phyloP scores from a whole-genome alignment of 148 eudicot species.

The Dianthus caryophyllus region DNA sequence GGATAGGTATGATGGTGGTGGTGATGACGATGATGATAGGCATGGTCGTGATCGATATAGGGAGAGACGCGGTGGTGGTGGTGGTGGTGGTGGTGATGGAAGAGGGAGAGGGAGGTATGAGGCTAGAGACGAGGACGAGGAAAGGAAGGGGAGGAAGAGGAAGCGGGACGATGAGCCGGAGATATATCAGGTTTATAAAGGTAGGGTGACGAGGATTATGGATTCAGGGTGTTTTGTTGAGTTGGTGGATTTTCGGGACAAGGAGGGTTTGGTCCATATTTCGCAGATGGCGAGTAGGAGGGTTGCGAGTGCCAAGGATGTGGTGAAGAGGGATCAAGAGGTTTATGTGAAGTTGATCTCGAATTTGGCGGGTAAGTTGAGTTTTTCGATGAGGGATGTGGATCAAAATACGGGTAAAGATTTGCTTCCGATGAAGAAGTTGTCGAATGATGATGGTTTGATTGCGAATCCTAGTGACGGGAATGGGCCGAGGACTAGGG shows the following conservation, averaged over 20 bases:
- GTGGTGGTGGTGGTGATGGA: too few relatives aligned
- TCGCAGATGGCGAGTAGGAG: constrained; percentile 79
- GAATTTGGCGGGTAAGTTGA: constrained; percentile 58
- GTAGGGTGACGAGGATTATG: constrained; percentile 75
- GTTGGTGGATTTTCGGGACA: constrained; percentile 56
- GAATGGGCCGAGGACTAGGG: constrained; percentile 42
- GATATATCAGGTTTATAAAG: constrained; percentile 66
- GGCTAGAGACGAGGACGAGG: constrained; percentile 15
- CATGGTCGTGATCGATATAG: background rate
- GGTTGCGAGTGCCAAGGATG: constrained; percentile 63
- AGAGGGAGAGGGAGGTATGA: constrained; percentile 31
- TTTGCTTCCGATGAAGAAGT: constrained; percentile 65
- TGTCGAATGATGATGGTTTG: constrained; percentile 37
- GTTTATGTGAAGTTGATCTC: constrained; percentile 84
- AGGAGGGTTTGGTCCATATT: constrained; percentile 87
- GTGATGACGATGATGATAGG: constrained; percentile 14
- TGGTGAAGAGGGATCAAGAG: constrained; percentile 82
- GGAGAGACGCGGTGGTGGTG: constrained; percentile 16
- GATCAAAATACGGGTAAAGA: constrained; percentile 82
- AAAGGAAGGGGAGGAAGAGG: constrained; percentile 30
- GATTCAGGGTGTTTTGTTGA: constrained; percentile 84
- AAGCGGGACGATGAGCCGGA: constrained; percentile 49
- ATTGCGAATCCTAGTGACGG: constrained; percentile 48
- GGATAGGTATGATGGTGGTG: constrained; percentile 20
- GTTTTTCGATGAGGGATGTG: constrained; percentile 86